phyloP scores from a whole-genome alignment of 2,329 filamentous ascomycete species.

The Beauveria medogensis region DNA sequence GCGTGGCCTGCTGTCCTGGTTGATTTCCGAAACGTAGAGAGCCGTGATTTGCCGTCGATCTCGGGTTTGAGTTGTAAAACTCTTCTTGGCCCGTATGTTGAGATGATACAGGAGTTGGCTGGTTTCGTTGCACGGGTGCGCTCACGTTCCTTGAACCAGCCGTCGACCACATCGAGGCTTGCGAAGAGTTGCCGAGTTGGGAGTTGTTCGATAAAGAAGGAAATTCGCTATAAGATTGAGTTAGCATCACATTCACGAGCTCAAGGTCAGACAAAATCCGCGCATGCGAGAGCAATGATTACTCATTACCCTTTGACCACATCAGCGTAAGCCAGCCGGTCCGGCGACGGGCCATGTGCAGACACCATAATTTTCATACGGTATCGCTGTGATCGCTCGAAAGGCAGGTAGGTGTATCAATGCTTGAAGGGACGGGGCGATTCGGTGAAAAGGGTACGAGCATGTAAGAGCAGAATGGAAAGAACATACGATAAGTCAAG shows the following conservation, averaged over 20 bases:
- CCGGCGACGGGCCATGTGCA: background rate
- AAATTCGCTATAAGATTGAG: slow-evolving; percentile 47
- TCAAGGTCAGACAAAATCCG: background rate
- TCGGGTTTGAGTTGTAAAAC: slow-evolving; percentile 33
- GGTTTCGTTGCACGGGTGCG: slow-evolving; percentile 42
- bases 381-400: background rate
- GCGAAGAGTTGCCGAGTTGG: slow-evolving; percentile 40
- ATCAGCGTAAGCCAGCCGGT: slow-evolving; percentile 20
- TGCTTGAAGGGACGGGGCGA: background rate
- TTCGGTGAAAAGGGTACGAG: background rate
- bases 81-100: slow-evolving; percentile 45
- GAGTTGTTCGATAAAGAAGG: slow-evolving; percentile 56
- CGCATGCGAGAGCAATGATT: background rate
- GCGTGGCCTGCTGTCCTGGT: slow-evolving; percentile 37
- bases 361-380: background rate
- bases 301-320: slow-evolving; percentile 24
- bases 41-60: slow-evolving; percentile 31
- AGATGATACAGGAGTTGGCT: slow-evolving; percentile 41
- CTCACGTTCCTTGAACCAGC: slow-evolving; percentile 40
- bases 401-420: background rate
- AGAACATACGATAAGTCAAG: slow-evolving; percentile 57
- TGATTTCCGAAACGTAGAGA: slow-evolving; percentile 49
- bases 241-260: background rate
- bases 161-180: slow-evolving; percentile 47
- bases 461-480: slow-evolving; percentile 7